A percentile compares a stretch with the other conserved stretches of the same genome.
phyloP scores from a whole-genome alignment of 345 rosid species.

The Citrus reticulata region DNA sequence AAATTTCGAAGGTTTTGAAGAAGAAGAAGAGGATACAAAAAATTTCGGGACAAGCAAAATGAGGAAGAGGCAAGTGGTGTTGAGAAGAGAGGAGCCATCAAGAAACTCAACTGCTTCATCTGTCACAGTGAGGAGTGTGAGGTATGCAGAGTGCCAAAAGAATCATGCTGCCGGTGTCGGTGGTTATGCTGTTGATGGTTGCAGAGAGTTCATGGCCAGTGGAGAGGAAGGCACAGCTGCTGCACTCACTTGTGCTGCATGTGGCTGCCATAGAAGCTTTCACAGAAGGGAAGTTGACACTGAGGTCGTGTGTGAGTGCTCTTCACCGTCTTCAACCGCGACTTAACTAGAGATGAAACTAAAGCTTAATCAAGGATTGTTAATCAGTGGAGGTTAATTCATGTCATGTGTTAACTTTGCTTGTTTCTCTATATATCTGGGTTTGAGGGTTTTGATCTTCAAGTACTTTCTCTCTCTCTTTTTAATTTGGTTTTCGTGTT shows the following conservation, averaged over 20 bases:
- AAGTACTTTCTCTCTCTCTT: neutral
- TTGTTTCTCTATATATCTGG: neutral
- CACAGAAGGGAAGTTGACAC: conserved; percentile 64
- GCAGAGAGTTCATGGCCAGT: conserved; percentile 82
- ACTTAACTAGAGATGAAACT: neutral
- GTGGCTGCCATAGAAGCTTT: conserved; percentile 74
- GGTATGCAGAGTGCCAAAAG: conserved; percentile 76
- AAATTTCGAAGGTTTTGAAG: conserved; percentile 3
- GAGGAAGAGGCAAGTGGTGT: conserved; percentile 77
- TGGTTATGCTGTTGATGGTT: conserved; percentile 73
- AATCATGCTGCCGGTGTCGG: conserved; percentile 72
- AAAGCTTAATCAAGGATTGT: neutral
- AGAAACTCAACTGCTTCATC: conserved; percentile 42
- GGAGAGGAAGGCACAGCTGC: conserved; percentile 45
- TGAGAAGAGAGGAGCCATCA: conserved; percentile 50
- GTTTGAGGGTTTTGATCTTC: neutral
- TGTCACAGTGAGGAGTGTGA: conserved; percentile 38
- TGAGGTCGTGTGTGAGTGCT: conserved; percentile 55
- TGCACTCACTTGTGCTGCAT: conserved; percentile 70
- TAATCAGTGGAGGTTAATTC: neutral
- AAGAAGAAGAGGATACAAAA: neutral
- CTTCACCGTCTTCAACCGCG: conserved; percentile 42
- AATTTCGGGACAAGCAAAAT: conserved; percentile 19
- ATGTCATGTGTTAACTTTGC: conserved; percentile 1
- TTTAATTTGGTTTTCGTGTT: neutral